Evolutionary conservation across 257 asterid genomes (phyloP), one percentile per base, ranked within the genome.

Genomic region (Solanum ossicruentum): DNA sequence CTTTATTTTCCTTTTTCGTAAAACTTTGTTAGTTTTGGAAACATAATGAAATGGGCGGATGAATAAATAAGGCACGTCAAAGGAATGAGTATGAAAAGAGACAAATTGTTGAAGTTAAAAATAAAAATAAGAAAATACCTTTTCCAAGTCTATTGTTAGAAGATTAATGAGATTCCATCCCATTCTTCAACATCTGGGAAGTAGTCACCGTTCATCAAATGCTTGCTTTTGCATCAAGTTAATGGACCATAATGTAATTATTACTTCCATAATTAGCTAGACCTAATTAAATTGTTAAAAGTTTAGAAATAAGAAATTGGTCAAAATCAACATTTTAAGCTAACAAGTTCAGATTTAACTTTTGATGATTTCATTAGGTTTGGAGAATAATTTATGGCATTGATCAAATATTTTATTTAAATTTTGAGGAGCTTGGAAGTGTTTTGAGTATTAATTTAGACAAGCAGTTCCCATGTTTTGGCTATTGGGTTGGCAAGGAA

Each of bases 161-260:
- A 87, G 88, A n/a, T 83, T 85, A 88, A 85, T 79, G 32, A 86
- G 86, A 90, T 91, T 89, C 91, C 81, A 84, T 78, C 66, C 83
- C 85, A 63, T 85, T 58, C 72, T 75, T 83, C 70, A 56, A 23
- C 61, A 60, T 39, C 23, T 36, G 71, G 69, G 72, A 45, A 81
- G 16, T 56, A 56, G 43, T 58, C 41, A 49, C 63, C n/a, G n/a
- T 20, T 58, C 55, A 63, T 17, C 49, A 41, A 45, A 36, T 81
- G 67, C 12, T 26, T 21, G n/a, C 71, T 58, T 41, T 58, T 81
- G 41, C 13, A 58, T 47, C 43, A 81, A 41, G 84, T n/a, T 63
- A 36, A 58, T n/a, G 73, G 67, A 58, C 41, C 12, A 32, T 10
- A 41, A 81, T 56, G n/a, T 57, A 56, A 56, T 63, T 81, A 58